These are phyloP conservation scores for Beauveria rudraprayagi DNA, from an alignment of 2,329 filamentous ascomycete species.

Conservation along the genomic window DNA sequence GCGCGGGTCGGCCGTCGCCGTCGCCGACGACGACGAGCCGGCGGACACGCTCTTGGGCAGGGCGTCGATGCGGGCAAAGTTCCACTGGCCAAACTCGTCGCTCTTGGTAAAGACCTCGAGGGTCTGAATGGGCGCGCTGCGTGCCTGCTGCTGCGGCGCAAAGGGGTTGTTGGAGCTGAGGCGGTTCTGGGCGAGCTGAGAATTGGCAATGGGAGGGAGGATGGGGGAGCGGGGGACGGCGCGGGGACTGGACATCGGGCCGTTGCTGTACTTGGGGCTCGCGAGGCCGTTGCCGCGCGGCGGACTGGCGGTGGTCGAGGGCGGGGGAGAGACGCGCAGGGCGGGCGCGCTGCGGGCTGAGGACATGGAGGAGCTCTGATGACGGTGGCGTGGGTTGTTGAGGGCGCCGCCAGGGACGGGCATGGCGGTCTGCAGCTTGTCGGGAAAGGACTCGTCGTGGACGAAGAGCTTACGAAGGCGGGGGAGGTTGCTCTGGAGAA, in stretches of 20 bases:
- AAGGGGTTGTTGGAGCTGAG: conserved; percentile 57
- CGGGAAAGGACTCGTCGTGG: conserved; percentile 74
- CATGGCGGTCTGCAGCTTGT: conserved; percentile 64
- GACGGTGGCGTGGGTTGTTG: conserved; percentile 17
- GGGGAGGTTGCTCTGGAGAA: conserved; percentile 68
- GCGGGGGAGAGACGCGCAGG: conserved; percentile 19
- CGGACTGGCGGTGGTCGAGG: conserved; percentile 1
- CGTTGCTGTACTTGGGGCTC: conserved; percentile 18
- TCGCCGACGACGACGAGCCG: conserved; percentile 11
- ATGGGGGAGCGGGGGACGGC: conserved; percentile 18
- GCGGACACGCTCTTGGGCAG: background rate
- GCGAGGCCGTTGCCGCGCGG: background rate
- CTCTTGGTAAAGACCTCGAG: conserved; percentile 55
- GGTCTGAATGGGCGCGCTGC: conserved; percentile 38
- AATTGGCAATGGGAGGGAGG: conserved; percentile 16
- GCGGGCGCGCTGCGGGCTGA: conserved; percentile 18
- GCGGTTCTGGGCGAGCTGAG: conserved; percentile 24
- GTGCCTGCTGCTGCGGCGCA: conserved; percentile 25
- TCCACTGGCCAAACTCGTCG: conserved; percentile 51
- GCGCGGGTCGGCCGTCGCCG: conserved; percentile 20
- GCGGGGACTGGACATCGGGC: conserved; percentile 4
- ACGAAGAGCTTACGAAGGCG: conserved; percentile 73
- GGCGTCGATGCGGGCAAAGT: conserved; percentile 42
- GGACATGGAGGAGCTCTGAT: conserved; percentile 25
- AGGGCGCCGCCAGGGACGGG: conserved; percentile 47